Base-by-base conservation (phyloP, 202 grass and related monocot genomes). In the Schoenoplectus triqueter region DNA sequence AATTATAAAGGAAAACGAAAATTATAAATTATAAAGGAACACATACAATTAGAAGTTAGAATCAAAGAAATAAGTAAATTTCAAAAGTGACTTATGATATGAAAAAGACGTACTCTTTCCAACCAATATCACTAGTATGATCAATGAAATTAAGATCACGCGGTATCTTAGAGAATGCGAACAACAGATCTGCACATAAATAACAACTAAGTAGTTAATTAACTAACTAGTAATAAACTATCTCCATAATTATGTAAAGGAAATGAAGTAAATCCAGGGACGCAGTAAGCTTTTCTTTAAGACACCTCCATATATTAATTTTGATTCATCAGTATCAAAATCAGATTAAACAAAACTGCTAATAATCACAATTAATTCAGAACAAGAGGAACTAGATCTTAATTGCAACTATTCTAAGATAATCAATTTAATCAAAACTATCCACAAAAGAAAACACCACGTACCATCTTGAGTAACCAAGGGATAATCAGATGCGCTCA, bases 401-500 rank as follows among this genome's bases (percentile, higher is more conserved):
- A 7, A 54, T 77, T 39, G 21, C 5, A 4, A 77, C 4, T 57
- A 77, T 57, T 77, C 20, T 14, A n/a, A 39, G 50, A 57, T 11
- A 31, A 40, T 75, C 1, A 15, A 75, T 15, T 2, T 11, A 75
- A 71, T 71, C 10, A 71, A 17, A 17, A 42, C 14, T 71, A 71
- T 17, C 66, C 68, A 71, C 56, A 56, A 18, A 15, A 21, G 8
- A 8, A 39, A 61, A 21, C 0, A 2, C 31, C 31, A 31, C 31
- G 52, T 86, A 98, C 95, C 95, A 77, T 98, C 95, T 86, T 98
- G 95, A 1, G 93, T 94, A 76, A 94, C 92, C 47, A 97, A 90
- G 54, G 94, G 94, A 86, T 97, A 97, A 73, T 97, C 94, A 39
- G 94, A 92, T 6, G 94, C 91, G 20, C 91, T 93, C 78, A 97